Percentiles rank a stretch among this genome's conserved stretches.
Evolutionary conservation across 306 rosid species (phyloP).

Genomic region (Hippophae tibetana): DNA sequence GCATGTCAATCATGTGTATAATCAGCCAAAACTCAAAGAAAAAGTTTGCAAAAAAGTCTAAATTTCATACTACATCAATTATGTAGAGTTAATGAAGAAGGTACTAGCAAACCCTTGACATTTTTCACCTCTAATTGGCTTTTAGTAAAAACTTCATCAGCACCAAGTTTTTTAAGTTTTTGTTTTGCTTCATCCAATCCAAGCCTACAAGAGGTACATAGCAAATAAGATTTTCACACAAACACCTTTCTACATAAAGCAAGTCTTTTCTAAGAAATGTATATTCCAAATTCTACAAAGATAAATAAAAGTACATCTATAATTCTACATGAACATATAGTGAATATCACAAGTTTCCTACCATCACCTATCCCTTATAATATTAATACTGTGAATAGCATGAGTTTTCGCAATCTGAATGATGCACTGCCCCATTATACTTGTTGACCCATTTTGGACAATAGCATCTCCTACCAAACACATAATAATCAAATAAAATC

Average conservation of each 20-base stretch:
- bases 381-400: conserved; percentile 61
- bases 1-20: too few species aligned
- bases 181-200: conserved; percentile 66
- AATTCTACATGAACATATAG: too few species aligned
- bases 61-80: neutral
- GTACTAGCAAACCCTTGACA: conserved; percentile 82
- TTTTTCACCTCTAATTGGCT: conserved; percentile 74
- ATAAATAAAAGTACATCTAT: too few species aligned
- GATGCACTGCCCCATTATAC: conserved; percentile 93
- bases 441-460: conserved; percentile 94
- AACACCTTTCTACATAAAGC: too few species aligned
- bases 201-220: conserved; percentile 38
- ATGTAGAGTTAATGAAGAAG: conserved; percentile 11
- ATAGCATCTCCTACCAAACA: conserved; percentile 60
- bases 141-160: conserved; percentile 75
- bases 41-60: neutral
- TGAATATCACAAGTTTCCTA: conserved; percentile 10
- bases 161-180: conserved; percentile 69
- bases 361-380: conserved; percentile 75
- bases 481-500: neutral
- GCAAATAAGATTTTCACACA: conserved; percentile 1
- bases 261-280: too few species aligned
- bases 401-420: conserved; percentile 76
- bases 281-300: too few species aligned
- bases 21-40: neutral